Conservation (phyloP, 2,329 filamentous ascomycete genomes). For the Fusarium coicis region DNA sequence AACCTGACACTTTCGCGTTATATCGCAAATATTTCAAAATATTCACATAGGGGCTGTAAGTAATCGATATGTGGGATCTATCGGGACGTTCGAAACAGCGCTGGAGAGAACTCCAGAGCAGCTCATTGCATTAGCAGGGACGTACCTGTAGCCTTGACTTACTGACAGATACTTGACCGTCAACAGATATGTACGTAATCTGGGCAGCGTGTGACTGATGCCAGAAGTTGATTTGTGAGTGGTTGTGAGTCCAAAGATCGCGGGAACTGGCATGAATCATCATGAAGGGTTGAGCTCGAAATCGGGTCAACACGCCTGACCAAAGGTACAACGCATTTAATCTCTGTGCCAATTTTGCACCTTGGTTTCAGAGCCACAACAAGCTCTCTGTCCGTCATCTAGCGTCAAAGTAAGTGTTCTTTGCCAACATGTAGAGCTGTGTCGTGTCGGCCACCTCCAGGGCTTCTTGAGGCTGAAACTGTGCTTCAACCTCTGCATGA, state of each 20-base stretch:
- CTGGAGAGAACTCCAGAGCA: neutral
- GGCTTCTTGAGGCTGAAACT: conserved; percentile 24
- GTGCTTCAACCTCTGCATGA: neutral
- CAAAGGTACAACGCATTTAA: neutral
- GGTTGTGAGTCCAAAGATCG: neutral
- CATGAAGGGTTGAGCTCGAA: neutral
- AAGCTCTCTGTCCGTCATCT: neutral
- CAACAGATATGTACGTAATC: neutral
- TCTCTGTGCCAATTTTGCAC: neutral
- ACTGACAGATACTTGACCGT: neutral
- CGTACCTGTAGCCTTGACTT: neutral
- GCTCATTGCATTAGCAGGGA: neutral
- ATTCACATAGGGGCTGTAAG: neutral
- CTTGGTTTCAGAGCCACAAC: neutral
- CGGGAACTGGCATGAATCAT: conserved; percentile 27
- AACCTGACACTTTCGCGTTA: neutral
- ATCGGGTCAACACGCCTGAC: conserved; percentile 1
- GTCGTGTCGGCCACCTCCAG: neutral
- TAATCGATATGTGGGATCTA: neutral
- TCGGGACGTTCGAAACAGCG: conserved; percentile 17
- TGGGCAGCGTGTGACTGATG: neutral
- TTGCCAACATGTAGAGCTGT: neutral
- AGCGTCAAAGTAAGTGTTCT: neutral
- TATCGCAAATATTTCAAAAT: neutral
- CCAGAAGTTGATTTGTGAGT: neutral